phyloP scores from a whole-genome alignment of 1,284 basidiomycete genomes.

The Rhodotorula mucilaginosa region DNA sequence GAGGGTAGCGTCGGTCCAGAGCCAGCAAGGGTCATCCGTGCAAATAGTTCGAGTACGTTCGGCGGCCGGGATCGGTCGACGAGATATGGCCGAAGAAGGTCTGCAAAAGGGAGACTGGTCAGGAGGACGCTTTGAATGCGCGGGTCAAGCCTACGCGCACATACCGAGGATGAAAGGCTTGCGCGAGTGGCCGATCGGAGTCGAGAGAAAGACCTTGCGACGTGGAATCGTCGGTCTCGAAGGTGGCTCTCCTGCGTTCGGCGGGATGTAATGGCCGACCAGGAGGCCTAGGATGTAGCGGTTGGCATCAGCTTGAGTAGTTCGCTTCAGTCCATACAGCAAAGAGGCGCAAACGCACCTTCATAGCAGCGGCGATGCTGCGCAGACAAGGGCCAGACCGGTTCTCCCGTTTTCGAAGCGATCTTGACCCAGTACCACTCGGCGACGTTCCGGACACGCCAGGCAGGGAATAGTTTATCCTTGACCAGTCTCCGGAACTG shows the following conservation, averaged over 20 bases:
- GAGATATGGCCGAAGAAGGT: constrained; percentile 32
- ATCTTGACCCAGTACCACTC: constrained; percentile 45
- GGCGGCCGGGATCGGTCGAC: not conserved
- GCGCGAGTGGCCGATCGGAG: constrained; percentile 39
- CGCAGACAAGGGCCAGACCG: constrained; percentile 37
- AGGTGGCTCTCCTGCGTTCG: not conserved
- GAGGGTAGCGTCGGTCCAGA: not conserved
- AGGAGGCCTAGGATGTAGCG: too few relatives aligned
- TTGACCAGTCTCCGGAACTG: constrained; percentile 39
- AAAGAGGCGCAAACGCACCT: constrained; percentile 8
- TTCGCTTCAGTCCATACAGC: not conserved
- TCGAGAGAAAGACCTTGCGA: constrained; percentile 32
- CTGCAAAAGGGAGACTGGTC: not conserved
- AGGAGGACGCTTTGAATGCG: too few relatives aligned
- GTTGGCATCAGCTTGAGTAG: too few relatives aligned
- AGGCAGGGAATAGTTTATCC: constrained; percentile 41
- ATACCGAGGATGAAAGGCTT: constrained; percentile 40
- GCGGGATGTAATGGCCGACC: constrained; percentile 37
- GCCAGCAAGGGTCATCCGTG: constrained; percentile 33
- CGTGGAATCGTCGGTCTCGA: constrained; percentile 7
- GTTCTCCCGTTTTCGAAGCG: constrained; percentile 34
- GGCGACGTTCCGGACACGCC: constrained; percentile 27
- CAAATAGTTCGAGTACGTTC: constrained; percentile 43
- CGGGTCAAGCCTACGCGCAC: not conserved
- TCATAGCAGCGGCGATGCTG: constrained; percentile 41